phyloP scores from a whole-genome alignment of 1,284 basidiomycete species.

The Veloboletus limbatus region DNA sequence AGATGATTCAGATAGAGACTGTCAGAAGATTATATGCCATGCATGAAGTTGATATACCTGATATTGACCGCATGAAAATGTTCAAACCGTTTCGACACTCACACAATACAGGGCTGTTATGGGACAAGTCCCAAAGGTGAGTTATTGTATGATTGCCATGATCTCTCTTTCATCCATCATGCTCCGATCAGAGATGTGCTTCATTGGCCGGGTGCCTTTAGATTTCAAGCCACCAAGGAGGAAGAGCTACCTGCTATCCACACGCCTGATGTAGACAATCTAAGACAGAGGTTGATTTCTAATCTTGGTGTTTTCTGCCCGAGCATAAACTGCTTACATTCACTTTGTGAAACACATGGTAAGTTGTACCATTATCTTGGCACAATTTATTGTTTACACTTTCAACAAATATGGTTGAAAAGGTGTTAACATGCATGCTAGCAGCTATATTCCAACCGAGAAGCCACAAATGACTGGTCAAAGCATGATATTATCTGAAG shows the following conservation, averaged over 20 bases:
- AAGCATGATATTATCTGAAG: slow-evolving; percentile 29
- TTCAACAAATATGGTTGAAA: neutral
- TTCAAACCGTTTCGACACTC: slow-evolving; percentile 20
- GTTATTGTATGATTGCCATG: neutral
- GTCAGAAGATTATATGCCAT: slow-evolving; percentile 36
- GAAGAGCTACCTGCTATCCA: slow-evolving; percentile 7
- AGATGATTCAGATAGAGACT: slow-evolving; percentile 47
- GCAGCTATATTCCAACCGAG: slow-evolving; percentile 25
- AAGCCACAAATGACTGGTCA: slow-evolving; percentile 32
- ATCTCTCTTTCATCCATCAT: too few relatives aligned
- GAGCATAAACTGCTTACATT: slow-evolving; percentile 48
- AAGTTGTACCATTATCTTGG: neutral
- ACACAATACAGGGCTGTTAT: slow-evolving; percentile 31
- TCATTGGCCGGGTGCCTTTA: slow-evolving; percentile 27
- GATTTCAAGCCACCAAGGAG: neutral
- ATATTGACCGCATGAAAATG: slow-evolving; percentile 35
- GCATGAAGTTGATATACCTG: slow-evolving; percentile 32
- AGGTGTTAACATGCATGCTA: slow-evolving; percentile 12
- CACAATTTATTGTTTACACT: too few relatives aligned
- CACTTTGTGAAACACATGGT: slow-evolving; percentile 53
- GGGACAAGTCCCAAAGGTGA: slow-evolving; percentile 37
- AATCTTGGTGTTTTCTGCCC: slow-evolving; percentile 50
- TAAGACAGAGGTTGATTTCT: slow-evolving; percentile 33
- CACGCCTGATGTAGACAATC: slow-evolving; percentile 25
- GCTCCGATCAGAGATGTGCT: slow-evolving; percentile 21